Conservation (phyloP, 129 eudicot genomes). For the Solidago caesia region DNA sequence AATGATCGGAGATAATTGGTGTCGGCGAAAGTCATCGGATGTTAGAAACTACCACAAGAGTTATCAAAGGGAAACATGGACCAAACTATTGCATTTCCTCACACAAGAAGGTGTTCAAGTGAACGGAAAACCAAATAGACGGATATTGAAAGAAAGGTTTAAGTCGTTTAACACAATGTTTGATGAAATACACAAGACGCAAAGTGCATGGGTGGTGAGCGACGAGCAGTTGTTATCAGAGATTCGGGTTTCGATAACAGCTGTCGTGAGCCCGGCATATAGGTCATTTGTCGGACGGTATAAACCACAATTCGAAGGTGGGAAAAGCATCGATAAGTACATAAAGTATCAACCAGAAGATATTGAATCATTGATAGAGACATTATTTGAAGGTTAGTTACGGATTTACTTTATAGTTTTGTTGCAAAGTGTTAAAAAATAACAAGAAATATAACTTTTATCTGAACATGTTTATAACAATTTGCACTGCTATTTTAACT, state of each 20-base stretch:
- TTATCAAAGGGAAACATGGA: constrained; percentile 86
- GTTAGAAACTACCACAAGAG: constrained; percentile 77
- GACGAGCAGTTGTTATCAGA: constrained; percentile 81
- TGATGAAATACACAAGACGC: constrained; percentile 80
- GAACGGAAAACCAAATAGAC: constrained; percentile 58
- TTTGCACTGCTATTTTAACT: not conserved
- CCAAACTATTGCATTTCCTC: constrained; percentile 48
- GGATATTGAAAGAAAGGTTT: constrained; percentile 59
- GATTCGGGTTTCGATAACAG: constrained; percentile 67
- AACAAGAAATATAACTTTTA: not conserved
- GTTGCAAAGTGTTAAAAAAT: not conserved
- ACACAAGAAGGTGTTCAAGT: constrained; percentile 59
- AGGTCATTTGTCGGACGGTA: constrained; percentile 80
- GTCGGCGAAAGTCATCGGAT: constrained; percentile 61
- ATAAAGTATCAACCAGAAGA: constrained; percentile 90
- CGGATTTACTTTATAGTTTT: not conserved
- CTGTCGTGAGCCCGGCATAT: constrained; percentile 82
- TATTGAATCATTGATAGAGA: constrained; percentile 69
- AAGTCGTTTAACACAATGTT: constrained; percentile 63
- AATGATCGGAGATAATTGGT: constrained; percentile 65
- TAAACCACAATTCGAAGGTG: constrained; percentile 49
- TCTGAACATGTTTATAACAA: not conserved
- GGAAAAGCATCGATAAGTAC: constrained; percentile 59
- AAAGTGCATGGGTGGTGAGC: constrained; percentile 77
- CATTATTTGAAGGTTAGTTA: constrained; percentile 63